These are phyloP conservation scores for Plenodomus lindquistii DNA, from an alignment of 2,329 filamentous ascomycete genomes.

Conservation along the genomic window DNA sequence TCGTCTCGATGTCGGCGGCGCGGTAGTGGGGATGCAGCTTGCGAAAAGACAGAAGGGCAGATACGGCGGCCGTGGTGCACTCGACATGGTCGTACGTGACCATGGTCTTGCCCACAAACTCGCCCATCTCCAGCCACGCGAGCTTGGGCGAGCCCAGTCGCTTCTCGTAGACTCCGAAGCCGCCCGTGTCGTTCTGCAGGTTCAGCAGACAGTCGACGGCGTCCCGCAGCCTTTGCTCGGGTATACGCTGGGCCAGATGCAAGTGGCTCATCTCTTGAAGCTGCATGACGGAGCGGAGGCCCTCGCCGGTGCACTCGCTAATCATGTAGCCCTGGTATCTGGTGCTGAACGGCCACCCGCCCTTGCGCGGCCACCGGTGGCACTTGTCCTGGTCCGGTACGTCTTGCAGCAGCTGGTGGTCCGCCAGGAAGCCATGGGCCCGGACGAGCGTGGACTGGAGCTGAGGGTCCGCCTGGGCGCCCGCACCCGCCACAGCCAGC, in stretches of 20 bases:
- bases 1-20: not conserved
- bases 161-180: slow-evolving; percentile 5
- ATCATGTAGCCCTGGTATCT: slow-evolving; percentile 2
- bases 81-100: slow-evolving; percentile 1
- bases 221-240: not conserved
- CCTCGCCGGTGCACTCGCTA: slow-evolving; percentile 2
- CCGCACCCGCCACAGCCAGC: not conserved
- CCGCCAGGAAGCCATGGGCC: slow-evolving; percentile 3
- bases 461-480: not conserved
- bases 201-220: slow-evolving; percentile 3
- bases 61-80: slow-evolving; percentile 3
- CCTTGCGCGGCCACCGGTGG: slow-evolving; percentile 1
- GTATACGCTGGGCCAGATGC: not conserved
- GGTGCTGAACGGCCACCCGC: slow-evolving; percentile 8
- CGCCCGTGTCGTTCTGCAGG: slow-evolving; percentile 2
- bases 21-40: slow-evolving; percentile 1
- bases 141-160: too few relatives aligned
- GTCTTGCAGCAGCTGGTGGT: slow-evolving; percentile 1
- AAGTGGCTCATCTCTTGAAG: slow-evolving; percentile 6
- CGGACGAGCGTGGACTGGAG: not conserved
- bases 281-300: not conserved
- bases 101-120: slow-evolving; percentile 4
- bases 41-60: slow-evolving; percentile 1
- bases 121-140: too few relatives aligned
- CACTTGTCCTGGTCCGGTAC: not conserved